Evolutionary conservation across 345 rosid species (phyloP), one percentile per base, ranked within the genome.

Genomic region (Gossypium raimondii): DNA sequence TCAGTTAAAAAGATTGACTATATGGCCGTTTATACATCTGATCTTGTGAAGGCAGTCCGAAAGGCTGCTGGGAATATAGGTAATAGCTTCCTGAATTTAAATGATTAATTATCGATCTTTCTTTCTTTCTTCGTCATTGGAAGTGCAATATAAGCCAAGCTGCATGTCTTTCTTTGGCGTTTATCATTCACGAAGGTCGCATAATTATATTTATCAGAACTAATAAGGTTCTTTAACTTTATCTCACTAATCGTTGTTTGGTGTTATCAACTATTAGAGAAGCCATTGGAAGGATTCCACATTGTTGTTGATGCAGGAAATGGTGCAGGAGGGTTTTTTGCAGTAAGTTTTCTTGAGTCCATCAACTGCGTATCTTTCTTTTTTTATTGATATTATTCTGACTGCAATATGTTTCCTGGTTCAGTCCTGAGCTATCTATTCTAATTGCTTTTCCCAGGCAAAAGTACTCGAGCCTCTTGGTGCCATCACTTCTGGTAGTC

Each of bases 251-350:
- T 77, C 79, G 43, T 77, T 77, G 52, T 18, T 76, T 70, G 76
- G 75, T 56, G 44, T 79, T 76, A 27, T 9, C 58, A 81, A 82
- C 44, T 79, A 76, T 25, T 81, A 93, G 99, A 90, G 85, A 95
- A 89, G 83, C 99, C 99, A 53, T 81, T 95, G 84, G 97, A 90
- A 78, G 99, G 98, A 65, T 95, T 95, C 85, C 99, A 91, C 76
- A 85, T 93, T 44, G 85, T 95, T 83, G 99, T 95, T 73, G 99
- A 95, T 85, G 99, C 98, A 34, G 99, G 99, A 84, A 93, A 95
- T 85, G 99, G 99, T 80, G 97, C 98, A 45, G 98, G 98, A 80
- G 99, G 98, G 24, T 96, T 92, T 85, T 96, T 96, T 71, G 92
- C 97, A 9, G 98, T 93, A 83, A 91, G 98, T 85, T 77, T 11